phyloP scores from a whole-genome alignment of 192 early-diverging fungal genomes.

The Haplosporangium gracile region DNA sequence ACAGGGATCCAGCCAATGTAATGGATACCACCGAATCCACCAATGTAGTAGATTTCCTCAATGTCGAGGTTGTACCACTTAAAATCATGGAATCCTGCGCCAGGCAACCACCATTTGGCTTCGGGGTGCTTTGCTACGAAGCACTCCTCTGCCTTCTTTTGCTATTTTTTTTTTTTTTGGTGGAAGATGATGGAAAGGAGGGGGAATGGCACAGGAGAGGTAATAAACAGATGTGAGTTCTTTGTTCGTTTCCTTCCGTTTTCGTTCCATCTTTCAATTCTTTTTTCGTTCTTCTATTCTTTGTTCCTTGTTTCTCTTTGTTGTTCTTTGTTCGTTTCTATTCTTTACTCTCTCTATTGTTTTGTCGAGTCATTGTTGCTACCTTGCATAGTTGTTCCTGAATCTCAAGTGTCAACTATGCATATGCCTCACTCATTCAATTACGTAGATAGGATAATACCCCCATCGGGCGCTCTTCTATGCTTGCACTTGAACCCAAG shows the following conservation, averaged over 20 bases:
- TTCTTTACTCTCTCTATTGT: too few relatives aligned
- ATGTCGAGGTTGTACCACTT: conserved; percentile 62
- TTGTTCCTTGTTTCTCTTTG: too few relatives aligned
- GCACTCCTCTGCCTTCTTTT: conserved; percentile 40
- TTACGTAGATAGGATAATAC: not conserved
- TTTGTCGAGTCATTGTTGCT: too few relatives aligned
- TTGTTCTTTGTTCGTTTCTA: too few relatives aligned
- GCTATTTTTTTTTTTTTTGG: not conserved
- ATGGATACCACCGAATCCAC: conserved; percentile 66
- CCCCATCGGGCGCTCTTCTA: not conserved
- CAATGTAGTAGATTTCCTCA: conserved; percentile 63
- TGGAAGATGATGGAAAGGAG: not conserved
- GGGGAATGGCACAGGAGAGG: not conserved
- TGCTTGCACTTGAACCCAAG: not conserved
- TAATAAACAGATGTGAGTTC: too few relatives aligned
- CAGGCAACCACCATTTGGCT: conserved; percentile 51
- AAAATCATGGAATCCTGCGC: conserved; percentile 61
- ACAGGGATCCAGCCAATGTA: conserved; percentile 68
- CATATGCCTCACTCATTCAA: too few relatives aligned
- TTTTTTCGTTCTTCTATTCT: too few relatives aligned
- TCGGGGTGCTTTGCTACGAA: conserved; percentile 59
- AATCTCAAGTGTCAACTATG: too few relatives aligned
- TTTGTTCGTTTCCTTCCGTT: too few relatives aligned
- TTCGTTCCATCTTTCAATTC: too few relatives aligned
- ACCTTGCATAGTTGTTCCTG: too few relatives aligned